Conservation (phyloP, 106 monocot species). For the Agapanthus africanus region DNA sequence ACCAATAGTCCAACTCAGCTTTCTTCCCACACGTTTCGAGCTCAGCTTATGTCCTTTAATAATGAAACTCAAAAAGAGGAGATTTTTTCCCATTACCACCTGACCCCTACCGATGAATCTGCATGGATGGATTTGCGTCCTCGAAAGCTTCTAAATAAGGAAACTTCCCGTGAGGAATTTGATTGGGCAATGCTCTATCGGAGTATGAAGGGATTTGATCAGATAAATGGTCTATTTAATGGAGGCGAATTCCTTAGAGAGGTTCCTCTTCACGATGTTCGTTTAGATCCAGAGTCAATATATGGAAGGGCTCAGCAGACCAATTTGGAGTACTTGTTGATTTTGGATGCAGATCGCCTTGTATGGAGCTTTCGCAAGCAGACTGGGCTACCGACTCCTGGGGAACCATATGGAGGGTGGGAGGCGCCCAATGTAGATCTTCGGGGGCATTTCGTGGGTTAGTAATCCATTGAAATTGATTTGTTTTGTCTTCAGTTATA, state of each 20-base stretch:
- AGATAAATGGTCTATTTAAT: not conserved
- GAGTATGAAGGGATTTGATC: constrained; percentile 25
- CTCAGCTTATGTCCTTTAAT: constrained; percentile 14
- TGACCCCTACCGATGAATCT: constrained; percentile 52
- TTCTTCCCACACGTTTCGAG: constrained; percentile 57
- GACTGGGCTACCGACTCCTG: constrained; percentile 52
- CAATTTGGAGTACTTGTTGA: constrained; percentile 79
- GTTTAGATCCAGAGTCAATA: constrained; percentile 54
- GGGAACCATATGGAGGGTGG: constrained; percentile 83
- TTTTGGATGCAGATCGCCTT: constrained; percentile 65
- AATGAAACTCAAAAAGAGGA: constrained; percentile 23
- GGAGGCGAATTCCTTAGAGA: constrained; percentile 47
- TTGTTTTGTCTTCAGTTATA: no score
- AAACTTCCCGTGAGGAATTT: constrained; percentile 20
- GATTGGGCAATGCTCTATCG: constrained; percentile 73
- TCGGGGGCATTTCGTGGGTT: constrained; percentile 72
- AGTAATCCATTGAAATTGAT: no score
- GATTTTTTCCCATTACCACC: constrained; percentile 17
- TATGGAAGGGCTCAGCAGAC: constrained; percentile 72
- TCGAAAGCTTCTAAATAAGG: constrained; percentile 29
- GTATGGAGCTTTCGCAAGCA: constrained; percentile 82
- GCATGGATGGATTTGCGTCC: constrained; percentile 69
- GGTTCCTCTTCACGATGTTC: constrained; percentile 73
- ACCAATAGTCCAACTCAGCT: constrained; percentile 55
- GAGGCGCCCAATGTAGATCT: constrained; percentile 59